These are phyloP conservation scores for Choanephora cucurbitarum DNA, from an alignment of 371 early-diverging fungal genomes.

Conservation along the genomic window DNA sequence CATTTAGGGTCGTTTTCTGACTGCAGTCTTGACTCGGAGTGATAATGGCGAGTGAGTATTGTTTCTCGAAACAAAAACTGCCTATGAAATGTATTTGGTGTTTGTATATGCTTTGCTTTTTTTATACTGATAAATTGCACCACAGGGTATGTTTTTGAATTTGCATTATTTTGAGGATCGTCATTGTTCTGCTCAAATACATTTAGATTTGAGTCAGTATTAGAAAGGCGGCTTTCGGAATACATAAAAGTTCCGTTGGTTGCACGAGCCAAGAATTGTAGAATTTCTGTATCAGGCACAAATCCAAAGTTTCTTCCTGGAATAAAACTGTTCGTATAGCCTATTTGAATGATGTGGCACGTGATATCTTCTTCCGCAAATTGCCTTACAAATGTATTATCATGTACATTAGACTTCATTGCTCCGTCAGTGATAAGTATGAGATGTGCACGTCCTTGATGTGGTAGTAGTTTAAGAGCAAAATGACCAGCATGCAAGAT, in stretches of 20 bases:
- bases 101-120: conserved; percentile 21
- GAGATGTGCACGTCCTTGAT: conserved; percentile 69
- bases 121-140: conserved; percentile 18
- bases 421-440: conserved; percentile 91
- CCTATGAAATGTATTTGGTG: conserved; percentile 36
- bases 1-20: conserved; percentile 19
- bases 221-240: conserved; percentile 63
- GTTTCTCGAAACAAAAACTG: conserved; percentile 39
- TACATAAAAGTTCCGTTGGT: conserved; percentile 84
- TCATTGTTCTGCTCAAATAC: conserved; percentile 4
- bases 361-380: conserved; percentile 72
- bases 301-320: conserved; percentile 86
- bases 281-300: conserved; percentile 86
- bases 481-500: conserved; percentile 74
- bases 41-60: conserved; percentile 22
- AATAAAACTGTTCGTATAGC: conserved; percentile 71
- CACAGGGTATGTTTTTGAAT: conserved; percentile 10
- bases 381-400: conserved; percentile 57
- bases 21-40: conserved; percentile 17
- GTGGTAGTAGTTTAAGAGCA: conserved; percentile 72
- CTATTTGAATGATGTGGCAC: conserved; percentile 87
- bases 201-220: neutral
- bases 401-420: conserved; percentile 64
- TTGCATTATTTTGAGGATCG: neutral
- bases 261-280: conserved; percentile 79